Conservation (phyloP, 139 green algal species). For the Ulvella scutata region DNA sequence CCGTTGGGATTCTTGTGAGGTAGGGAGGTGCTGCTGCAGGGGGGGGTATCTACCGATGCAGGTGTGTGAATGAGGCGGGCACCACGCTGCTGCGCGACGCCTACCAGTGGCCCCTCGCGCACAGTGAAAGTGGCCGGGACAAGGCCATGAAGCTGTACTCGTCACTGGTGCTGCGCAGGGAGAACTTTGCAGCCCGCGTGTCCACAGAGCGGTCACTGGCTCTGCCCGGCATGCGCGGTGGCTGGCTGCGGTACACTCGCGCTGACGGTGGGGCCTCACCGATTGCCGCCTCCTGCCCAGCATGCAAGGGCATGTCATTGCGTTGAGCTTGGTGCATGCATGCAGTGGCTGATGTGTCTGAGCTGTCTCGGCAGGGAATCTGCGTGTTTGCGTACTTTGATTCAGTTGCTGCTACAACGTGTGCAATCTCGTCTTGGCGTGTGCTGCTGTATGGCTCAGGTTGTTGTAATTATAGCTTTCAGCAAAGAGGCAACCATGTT, state of each 20-base stretch:
- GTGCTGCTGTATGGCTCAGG: no score
- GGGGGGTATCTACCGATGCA: background rate
- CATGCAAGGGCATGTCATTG: no score
- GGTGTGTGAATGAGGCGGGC: background rate
- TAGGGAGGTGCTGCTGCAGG: background rate
- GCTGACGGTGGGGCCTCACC: background rate
- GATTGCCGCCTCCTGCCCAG: no score
- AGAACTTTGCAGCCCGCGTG: background rate
- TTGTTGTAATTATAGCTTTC: no score
- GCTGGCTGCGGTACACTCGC: background rate
- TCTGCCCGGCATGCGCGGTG: background rate
- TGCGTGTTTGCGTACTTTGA: no score
- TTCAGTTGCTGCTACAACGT: no score
- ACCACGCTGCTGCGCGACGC: background rate
- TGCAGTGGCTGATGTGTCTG: no score
- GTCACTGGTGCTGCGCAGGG: background rate
- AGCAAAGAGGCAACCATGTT: no score
- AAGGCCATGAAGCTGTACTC: background rate
- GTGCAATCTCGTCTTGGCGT: no score
- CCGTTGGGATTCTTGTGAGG: no score
- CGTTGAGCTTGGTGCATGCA: no score
- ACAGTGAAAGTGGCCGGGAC: background rate
- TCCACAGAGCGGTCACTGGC: background rate
- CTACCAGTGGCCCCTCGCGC: background rate
- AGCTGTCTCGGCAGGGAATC: no score